Base-by-base conservation (phyloP, 73 alveolate genomes). In the Durusdinium trenchii region DNA sequence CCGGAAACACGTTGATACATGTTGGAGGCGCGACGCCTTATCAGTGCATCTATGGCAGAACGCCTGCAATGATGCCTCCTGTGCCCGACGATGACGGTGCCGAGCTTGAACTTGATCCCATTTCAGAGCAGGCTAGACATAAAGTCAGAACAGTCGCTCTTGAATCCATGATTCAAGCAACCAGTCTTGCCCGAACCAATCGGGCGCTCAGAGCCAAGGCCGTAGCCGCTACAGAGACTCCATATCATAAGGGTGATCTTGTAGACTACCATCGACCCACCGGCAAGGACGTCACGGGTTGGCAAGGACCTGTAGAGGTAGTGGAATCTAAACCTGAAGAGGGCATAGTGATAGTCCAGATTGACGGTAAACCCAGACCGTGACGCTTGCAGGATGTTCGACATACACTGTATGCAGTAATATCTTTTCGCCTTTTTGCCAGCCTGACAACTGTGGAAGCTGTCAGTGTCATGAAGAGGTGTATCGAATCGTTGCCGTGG, bases 41-140 rank as follows among this genome's bases (percentile, higher is more conserved):
- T 57, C 76, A 85, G 35, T 51, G 75, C 20, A 30, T 85, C 42
- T 85, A 45, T 18, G 94, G 94, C 10, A 28, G 94, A 52, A 35
- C 57, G 3, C 94, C 94, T 10, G 79, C 94, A 6, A n/a, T 85
- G 54, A 18, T 85, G 79, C 94, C 94, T 12, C 94, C 94, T 0
- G 79, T 54, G 76, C 52, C 73, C 10, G 78, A 48, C 40, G 52
- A 36, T 36, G 54, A 23, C n/a, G 79, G 14, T 3, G 35, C 7
- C 40, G 26, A 6, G 6, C 42, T 5, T 3, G 79, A 50, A 10
- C 6, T 23, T 10, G 38, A 30, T 12, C 79, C 48, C 50, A 0
- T 26, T 2, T 48, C 54, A 18, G 91, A 81, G 10, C 76, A 18
- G 26, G 38, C 35, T 6, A 85, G 79, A 6, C 54, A 48, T 0